Conservation (phyloP, 2,329 filamentous ascomycete genomes). For the Pseudogymnoascus sp. region DNA sequence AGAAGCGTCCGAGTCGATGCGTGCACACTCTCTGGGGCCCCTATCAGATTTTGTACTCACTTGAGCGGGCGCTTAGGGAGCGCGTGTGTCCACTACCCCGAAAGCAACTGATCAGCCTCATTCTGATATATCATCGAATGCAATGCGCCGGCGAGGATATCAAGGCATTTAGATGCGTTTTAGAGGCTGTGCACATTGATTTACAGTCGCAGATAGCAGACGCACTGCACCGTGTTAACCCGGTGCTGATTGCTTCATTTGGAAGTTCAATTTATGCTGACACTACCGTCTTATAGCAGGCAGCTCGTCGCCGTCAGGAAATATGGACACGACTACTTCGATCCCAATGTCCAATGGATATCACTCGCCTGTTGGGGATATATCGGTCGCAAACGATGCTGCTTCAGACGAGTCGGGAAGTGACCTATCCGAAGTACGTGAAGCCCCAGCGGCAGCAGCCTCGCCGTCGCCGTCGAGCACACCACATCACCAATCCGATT, state of each 20-base stretch:
- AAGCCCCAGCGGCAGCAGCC: constrained; percentile 44
- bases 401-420: constrained; percentile 56
- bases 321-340: constrained; percentile 53
- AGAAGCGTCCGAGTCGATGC: not conserved
- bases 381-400: constrained; percentile 32
- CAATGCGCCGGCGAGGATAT: constrained; percentile 9
- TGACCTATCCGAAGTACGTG: constrained; percentile 66
- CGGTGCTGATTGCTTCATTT: constrained; percentile 1
- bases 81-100: not conserved
- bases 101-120: constrained; percentile 8
- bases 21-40: not conserved
- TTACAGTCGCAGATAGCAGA: not conserved
- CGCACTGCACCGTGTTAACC: not conserved
- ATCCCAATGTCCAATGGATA: constrained; percentile 62
- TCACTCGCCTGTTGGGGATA: constrained; percentile 44
- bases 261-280: not conserved
- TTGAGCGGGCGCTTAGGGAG: not conserved
- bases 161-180: not conserved
- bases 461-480: constrained; percentile 38
- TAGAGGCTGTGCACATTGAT: not conserved
- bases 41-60: not conserved
- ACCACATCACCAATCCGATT: constrained; percentile 29
- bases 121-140: constrained; percentile 5
- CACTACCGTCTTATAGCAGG: constrained; percentile 47
- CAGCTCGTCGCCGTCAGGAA: constrained; percentile 55